Base-by-base conservation (phyloP, 306 rosid genomes). In the Prunus davidiana region DNA sequence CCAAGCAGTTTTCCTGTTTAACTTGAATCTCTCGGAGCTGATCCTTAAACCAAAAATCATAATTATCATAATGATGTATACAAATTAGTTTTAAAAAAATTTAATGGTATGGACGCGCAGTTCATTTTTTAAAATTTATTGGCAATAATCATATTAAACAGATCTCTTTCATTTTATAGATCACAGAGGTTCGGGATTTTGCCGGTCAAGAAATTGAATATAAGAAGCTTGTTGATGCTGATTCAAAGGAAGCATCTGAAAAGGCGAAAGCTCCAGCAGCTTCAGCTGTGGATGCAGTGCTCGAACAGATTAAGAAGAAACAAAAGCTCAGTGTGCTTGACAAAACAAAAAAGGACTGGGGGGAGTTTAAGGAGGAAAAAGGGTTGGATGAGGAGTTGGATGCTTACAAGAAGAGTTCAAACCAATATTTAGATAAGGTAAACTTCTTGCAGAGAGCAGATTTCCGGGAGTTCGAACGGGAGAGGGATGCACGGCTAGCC, bases 371-470 rank as follows among this genome's bases (percentile, higher is more conserved):
- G 87, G 99, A 84, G 62, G 99, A 95, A 81, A 89, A 78, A 77
- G 91, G 96, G 34, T 28, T 92, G 85, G 99, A 92, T 69, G 88
- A 83, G 0, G 96, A 96, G 82, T 89, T 96, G 86, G 99, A 92
- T 84, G 93, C 98, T 52, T 96, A 92, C 88, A 96, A 96, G 83
- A 96, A 91, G 90, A 96, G 99, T 84, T 92, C 98, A 61, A 92
- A 96, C 71, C 97, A 96, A 80, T 96, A 96, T 85, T 88, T 96
- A 71, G 98, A 92, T 0, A 91, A 72, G 83, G 97, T 92, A 69
- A 89, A 93, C 24, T 96, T 96, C 84, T 85, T 96, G 89, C 93
- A 92, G 82, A 95, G 98, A 82, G 41, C 99, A 62, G 99, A 96
- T 77, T 96, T 87, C 78, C 90, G 99, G 45, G 99, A 96, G 80